Evolutionary conservation across 2,329 filamentous ascomycete species (phyloP).

Genomic region (Sporothrix brunneoviolacea): DNA sequence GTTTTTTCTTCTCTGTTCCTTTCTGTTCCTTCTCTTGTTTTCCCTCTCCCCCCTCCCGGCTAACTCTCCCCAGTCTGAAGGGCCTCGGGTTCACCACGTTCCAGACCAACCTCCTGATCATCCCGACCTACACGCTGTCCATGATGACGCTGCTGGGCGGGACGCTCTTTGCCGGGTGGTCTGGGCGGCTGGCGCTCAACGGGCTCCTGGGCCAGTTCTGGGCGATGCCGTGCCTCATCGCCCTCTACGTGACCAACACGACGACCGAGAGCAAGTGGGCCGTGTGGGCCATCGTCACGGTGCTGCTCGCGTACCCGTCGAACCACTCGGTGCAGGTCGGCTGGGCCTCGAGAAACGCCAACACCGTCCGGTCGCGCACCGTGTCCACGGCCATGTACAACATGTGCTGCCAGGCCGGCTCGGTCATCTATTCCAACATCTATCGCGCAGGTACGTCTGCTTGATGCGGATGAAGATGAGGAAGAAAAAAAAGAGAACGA

Average conservation of each 20-base stretch:
- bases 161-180: constrained; percentile 35
- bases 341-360: constrained; percentile 51
- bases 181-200: constrained; percentile 44
- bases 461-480: too few species aligned
- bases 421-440: constrained; percentile 35
- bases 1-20: too few species aligned
- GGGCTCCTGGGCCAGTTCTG: constrained; percentile 48
- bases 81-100: constrained; percentile 54
- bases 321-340: constrained; percentile 42
- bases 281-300: constrained; percentile 34
- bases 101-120: constrained; percentile 55
- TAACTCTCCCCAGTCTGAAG: too few species aligned
- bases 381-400: constrained; percentile 59
- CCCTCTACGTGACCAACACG: constrained; percentile 37
- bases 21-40: too few species aligned
- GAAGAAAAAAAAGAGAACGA: too few species aligned
- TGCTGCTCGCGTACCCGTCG: constrained; percentile 35
- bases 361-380: constrained; percentile 53
- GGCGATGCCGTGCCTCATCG: constrained; percentile 52
- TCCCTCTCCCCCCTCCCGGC: too few species aligned
- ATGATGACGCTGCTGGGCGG: constrained; percentile 32
- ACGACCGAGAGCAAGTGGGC: constrained; percentile 34
- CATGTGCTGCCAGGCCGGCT: constrained; percentile 40
- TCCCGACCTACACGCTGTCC: constrained; percentile 40
- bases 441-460: too few species aligned